Evolutionary conservation across 257 asterid species (phyloP), one percentile per base, ranked within the genome.

Genomic region (Lavandula angustifolia): DNA sequence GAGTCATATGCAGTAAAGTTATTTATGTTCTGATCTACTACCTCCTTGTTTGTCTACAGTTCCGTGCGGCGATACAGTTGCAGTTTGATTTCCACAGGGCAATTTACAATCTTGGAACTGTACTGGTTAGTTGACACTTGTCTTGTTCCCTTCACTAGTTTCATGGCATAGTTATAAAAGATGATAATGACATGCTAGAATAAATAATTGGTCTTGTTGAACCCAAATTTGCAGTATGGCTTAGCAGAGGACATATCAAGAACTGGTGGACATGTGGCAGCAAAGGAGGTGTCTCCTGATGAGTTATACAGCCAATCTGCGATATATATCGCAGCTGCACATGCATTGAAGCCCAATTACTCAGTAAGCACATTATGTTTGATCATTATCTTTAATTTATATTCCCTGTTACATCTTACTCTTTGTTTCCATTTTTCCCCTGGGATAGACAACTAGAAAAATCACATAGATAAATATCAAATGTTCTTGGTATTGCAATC

Each of bases 71-170:
- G 42, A 94, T 94, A 76, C 95, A 78, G 73, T 80, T 94, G 85
- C 99, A 90, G 74, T 94, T 90, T 78, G 99, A 94, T 83, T 94
- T 94, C 75, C 99, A 94, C 71, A 81, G 99, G 85, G 99, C 99
- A 66, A 88, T 94, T 78, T 94, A 94, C 85, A 94, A 94, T 82
- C 96, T 94, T 51, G 99, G 99, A 78, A 94, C 99, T 50, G 98
- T 94, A 71, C 86, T 94, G 96, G 99, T 94, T 65, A 79, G 96
- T 82, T 51, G 53, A 14, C 64, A 22, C 27, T 22, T 71, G 35
- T 44, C 62, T 66, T 71, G 37, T 22, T 22, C 66, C 51, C 66
- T 64, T 71, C 42, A 17, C 44, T 55, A 49, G 46, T 33, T 38
- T 76, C 17, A 12, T 42, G 11, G 27, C 54, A 12, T 22, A 22